Conservation (phyloP, 331 rosid species). For the Acacia pycnantha region DNA sequence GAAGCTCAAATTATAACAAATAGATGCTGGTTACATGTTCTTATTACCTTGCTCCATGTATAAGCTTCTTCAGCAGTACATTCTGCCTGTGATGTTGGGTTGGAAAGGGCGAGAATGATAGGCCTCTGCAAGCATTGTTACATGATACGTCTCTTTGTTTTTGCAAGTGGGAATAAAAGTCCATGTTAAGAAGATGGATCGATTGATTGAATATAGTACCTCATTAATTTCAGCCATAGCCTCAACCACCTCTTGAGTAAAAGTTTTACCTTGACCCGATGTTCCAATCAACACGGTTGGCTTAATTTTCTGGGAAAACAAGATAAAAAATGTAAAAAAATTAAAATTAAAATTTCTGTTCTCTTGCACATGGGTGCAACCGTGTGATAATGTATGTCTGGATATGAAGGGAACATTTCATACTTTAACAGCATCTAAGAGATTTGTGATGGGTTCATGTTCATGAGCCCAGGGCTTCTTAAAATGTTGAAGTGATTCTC, state of each 20-base stretch:
- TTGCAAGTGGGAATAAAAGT: slow-evolving; percentile 16
- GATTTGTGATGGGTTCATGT: slow-evolving; percentile 66
- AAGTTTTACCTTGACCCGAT: slow-evolving; percentile 84
- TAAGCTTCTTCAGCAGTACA: slow-evolving; percentile 99
- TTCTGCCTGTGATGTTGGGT: slow-evolving; percentile 98
- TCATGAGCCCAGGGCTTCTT: slow-evolving; percentile 98
- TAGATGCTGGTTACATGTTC: neutral
- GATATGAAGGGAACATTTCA: slow-evolving; percentile 6
- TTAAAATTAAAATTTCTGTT: neutral
- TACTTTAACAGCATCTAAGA: slow-evolving; percentile 74
- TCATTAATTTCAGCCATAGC: slow-evolving; percentile 73
- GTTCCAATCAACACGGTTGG: slow-evolving; percentile 97
- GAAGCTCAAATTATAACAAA: neutral
- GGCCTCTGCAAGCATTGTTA: slow-evolving; percentile 61
- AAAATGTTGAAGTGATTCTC: slow-evolving; percentile 88
- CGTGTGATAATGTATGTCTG: neutral
- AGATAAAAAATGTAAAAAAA: slow-evolving; percentile 16
- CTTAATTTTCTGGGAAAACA: slow-evolving; percentile 64
- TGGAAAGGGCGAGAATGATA: slow-evolving; percentile 85
- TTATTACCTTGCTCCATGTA: slow-evolving; percentile 77
- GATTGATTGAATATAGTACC: slow-evolving; percentile 41
- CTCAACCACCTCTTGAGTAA: slow-evolving; percentile 84
- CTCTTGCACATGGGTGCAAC: neutral
- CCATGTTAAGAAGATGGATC: slow-evolving; percentile 8
- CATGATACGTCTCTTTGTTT: slow-evolving; percentile 17